Percentiles rank a stretch among this genome's conserved stretches.
Conservation (phyloP, 78 protist species). For the Dictyostelium firmibasis region DNA sequence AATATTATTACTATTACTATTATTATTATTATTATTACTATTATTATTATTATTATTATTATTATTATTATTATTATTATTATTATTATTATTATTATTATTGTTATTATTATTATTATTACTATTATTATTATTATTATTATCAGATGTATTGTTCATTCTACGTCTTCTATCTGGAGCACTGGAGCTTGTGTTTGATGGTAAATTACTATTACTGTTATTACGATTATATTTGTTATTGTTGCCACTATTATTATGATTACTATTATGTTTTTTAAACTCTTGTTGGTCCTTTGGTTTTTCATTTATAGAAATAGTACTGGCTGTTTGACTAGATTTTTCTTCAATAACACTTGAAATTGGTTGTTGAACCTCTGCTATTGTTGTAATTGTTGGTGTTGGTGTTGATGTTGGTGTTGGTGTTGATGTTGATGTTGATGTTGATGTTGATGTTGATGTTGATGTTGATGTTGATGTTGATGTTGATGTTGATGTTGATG, state of each 20-base stretch:
- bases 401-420: background rate
- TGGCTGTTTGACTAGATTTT: background rate
- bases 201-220: background rate
- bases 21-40: background rate
- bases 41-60: no score
- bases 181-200: background rate
- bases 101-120: background rate
- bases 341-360: background rate
- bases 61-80: background rate
- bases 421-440: no score
- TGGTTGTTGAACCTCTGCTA: background rate
- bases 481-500: background rate
- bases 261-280: background rate
- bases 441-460: background rate
- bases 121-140: background rate
- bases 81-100: background rate
- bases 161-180: conserved; percentile 10
- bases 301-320: background rate
- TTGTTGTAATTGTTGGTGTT: background rate
- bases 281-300: conserved; percentile 2
- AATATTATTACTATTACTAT: background rate
- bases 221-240: background rate
- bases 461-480: no score
- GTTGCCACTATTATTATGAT: background rate
- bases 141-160: background rate